phyloP scores from a whole-genome alignment of 306 rosid genomes.

The Lablab purpureus region DNA sequence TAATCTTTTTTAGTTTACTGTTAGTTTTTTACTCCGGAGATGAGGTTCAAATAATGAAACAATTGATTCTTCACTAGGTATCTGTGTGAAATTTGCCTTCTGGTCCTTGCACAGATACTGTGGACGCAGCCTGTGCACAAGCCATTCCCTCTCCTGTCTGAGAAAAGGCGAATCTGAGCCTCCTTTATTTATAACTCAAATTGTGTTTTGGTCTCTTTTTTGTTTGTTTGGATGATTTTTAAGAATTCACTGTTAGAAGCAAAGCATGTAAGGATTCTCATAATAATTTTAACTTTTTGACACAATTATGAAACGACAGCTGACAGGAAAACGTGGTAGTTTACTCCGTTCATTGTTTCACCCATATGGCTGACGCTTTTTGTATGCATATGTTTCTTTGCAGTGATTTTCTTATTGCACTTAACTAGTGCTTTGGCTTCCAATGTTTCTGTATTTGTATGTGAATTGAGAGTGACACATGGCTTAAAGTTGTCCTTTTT shows the following conservation, averaged over 20 bases:
- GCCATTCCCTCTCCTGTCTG: constrained; percentile 17
- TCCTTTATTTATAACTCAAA: background rate
- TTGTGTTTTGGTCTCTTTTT: background rate
- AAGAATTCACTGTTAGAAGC: background rate
- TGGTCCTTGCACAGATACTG: constrained; percentile 18
- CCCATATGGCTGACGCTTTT: background rate
- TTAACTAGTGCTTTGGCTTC: background rate
- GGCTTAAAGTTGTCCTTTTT: background rate
- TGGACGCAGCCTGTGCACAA: constrained; percentile 38
- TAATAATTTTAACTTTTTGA: background rate
- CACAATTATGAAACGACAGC: too few species aligned
- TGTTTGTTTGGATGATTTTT: background rate
- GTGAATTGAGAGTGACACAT: background rate
- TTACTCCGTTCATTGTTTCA: background rate
- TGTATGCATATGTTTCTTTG: constrained; percentile 1
- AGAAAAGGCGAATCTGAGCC: constrained; percentile 52
- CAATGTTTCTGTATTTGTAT: background rate
- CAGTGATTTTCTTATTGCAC: too few species aligned
- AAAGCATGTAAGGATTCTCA: background rate
- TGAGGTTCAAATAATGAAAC: too few species aligned
- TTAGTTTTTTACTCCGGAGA: too few species aligned
- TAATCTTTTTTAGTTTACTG: too few species aligned
- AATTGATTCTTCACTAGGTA: too few species aligned
- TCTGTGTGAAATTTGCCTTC: constrained; percentile 28
- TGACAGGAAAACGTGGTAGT: too few species aligned